A percentile compares a stretch with the other conserved stretches of the same genome.
phyloP scores from a whole-genome alignment of 139 green algal species.

The Chlamydomonas eustigma region DNA sequence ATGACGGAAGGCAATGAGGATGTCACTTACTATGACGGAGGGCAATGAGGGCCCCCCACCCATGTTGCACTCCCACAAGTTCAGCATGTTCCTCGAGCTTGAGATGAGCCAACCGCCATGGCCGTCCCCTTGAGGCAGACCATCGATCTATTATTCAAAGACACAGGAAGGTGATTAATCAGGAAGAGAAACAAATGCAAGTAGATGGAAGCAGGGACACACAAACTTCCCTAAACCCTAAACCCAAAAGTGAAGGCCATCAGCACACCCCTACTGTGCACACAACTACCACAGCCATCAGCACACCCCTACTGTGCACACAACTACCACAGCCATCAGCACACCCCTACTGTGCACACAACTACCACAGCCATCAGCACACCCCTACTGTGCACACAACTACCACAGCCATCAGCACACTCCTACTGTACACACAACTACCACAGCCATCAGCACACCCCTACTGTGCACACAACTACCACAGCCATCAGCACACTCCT shows the following conservation, averaged over 20 bases:
- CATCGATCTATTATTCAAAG: constrained; percentile 20
- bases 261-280: too few relatives aligned
- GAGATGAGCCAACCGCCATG: constrained; percentile 55
- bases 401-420: too few relatives aligned
- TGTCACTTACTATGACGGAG: constrained; percentile 34
- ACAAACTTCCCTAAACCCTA: neutral
- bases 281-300: too few relatives aligned
- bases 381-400: too few relatives aligned
- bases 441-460: too few relatives aligned
- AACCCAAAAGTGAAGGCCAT: neutral
- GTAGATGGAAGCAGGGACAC: neutral
- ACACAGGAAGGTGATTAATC: neutral
- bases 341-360: too few relatives aligned
- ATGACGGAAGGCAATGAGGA: neutral
- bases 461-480: too few relatives aligned
- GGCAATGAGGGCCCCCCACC: constrained; percentile 36
- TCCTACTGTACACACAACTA: too few relatives aligned
- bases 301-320: too few relatives aligned
- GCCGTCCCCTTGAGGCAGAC: constrained; percentile 51
- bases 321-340: too few relatives aligned
- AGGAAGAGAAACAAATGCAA: neutral
- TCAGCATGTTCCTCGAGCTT: constrained; percentile 44
- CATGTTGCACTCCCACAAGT: constrained; percentile 62
- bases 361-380: too few relatives aligned
- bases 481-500: too few relatives aligned